Evolutionary conservation across 192 early-diverging fungal genomes (phyloP).

Genomic region (Gonapodya prolifera): DNA sequence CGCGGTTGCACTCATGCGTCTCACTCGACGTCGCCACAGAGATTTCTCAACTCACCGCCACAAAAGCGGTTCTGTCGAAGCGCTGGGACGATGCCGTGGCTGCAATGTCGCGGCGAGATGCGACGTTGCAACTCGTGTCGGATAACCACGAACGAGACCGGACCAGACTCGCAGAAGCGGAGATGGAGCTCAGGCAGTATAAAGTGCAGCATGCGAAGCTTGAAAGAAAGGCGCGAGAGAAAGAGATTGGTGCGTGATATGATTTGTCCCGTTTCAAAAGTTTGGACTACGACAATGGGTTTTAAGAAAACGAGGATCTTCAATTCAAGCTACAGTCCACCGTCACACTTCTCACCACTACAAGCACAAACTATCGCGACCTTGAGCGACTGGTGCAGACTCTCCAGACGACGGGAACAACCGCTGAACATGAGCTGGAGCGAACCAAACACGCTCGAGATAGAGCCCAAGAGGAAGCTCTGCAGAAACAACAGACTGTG

Average conservation of each 20-base stretch:
- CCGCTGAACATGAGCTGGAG: not conserved
- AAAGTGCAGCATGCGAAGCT: not conserved
- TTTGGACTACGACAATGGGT: no score
- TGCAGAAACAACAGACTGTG: not conserved
- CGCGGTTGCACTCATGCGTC: not conserved
- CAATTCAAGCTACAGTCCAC: not conserved
- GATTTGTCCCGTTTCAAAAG: not conserved
- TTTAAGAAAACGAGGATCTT: not conserved
- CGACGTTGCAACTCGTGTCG: not conserved
- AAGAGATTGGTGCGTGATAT: not conserved
- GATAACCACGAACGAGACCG: not conserved
- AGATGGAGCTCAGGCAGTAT: not conserved
- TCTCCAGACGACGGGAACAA: not conserved
- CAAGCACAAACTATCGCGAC: not conserved
- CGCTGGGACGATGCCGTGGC: conserved; percentile 7
- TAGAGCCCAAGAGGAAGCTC: not conserved
- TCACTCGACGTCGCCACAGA: not conserved
- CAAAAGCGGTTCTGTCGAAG: conserved; percentile 1
- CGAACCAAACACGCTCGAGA: not conserved
- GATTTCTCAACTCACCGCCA: not conserved
- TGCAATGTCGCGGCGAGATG: conserved; percentile 6
- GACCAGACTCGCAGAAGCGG: not conserved
- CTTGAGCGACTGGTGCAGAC: not conserved
- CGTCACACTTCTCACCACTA: not conserved
- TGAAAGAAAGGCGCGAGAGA: not conserved